These are phyloP conservation scores for Blastobotrys arbuscula DNA, from an alignment of 1,139 yeast species.

Conservation along the genomic window DNA sequence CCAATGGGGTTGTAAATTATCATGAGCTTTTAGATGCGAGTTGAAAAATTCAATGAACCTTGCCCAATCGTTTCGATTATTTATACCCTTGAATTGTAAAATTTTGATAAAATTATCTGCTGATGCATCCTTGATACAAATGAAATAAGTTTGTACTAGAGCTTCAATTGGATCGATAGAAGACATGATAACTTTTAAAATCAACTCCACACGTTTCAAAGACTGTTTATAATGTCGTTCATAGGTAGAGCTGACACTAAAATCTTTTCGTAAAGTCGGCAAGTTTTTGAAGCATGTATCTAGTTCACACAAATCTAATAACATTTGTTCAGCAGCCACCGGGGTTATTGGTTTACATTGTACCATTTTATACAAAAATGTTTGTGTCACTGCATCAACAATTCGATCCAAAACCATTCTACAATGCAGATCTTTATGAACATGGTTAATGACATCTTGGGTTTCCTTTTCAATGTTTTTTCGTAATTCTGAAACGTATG, in stretches of 20 bases:
- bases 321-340: slow-evolving; percentile 73
- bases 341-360: slow-evolving; percentile 61
- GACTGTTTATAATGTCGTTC: slow-evolving; percentile 46
- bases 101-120: slow-evolving; percentile 59
- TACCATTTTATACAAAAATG: slow-evolving; percentile 54
- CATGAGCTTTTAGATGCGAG: slow-evolving; percentile 50
- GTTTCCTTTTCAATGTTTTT: slow-evolving; percentile 44
- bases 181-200: slow-evolving; percentile 61
- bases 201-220: slow-evolving; percentile 50
- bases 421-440: slow-evolving; percentile 65
- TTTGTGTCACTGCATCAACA: slow-evolving; percentile 56
- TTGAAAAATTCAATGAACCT: slow-evolving; percentile 58
- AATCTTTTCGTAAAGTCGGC: slow-evolving; percentile 35
- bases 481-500: slow-evolving; percentile 58
- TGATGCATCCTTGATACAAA: slow-evolving; percentile 61
- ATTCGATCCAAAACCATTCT: slow-evolving; percentile 73
- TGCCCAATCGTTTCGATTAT: slow-evolving; percentile 37
- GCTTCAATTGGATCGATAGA: slow-evolving; percentile 61
- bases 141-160: slow-evolving; percentile 61
- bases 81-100: slow-evolving; percentile 55
- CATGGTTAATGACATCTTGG: slow-evolving; percentile 48
- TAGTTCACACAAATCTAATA: slow-evolving; percentile 62
- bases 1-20: slow-evolving; percentile 41
- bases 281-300: slow-evolving; percentile 50
- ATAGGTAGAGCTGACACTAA: slow-evolving; percentile 38